Conservation (phyloP, 768 basidiomycete genomes). For the Macrocybe gigantea region DNA sequence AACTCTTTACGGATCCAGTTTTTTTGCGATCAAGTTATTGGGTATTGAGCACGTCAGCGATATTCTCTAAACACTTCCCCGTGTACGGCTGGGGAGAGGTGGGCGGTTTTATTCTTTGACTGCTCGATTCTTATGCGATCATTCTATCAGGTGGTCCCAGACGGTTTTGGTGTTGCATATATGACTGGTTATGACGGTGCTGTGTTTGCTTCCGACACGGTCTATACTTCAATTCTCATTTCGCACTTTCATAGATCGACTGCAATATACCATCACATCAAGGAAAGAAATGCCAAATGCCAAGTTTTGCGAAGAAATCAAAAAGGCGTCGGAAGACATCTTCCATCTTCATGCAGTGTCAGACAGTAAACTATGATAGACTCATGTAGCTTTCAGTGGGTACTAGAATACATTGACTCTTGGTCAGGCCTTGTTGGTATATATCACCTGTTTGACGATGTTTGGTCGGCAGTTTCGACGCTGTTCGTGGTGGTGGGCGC, state of each 20-base stretch:
- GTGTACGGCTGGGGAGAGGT: conserved; percentile 94
- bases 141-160: conserved; percentile 64
- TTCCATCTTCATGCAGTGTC: conserved; percentile 43
- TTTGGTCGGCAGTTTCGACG: background rate
- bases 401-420: too few species aligned
- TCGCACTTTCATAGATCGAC: conserved; percentile 42
- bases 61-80: conserved; percentile 80
- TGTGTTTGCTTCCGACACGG: conserved; percentile 11
- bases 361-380: too few species aligned
- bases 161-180: conserved; percentile 94
- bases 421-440: background rate
- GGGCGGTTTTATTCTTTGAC: conserved; percentile 7
- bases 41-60: conserved; percentile 86
- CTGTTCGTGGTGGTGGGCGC: background rate
- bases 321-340: conserved; percentile 57
- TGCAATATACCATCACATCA: conserved; percentile 87
- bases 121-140: background rate
- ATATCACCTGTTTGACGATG: background rate
- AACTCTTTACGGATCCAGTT: conserved; percentile 72
- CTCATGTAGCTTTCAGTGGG: too few species aligned
- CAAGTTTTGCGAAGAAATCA: conserved; percentile 67
- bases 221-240: conserved; percentile 1
- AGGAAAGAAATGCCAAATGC: conserved; percentile 79
- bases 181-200: conserved; percentile 83
- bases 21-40: conserved; percentile 70